Base-by-base conservation (phyloP, 2,329 filamentous ascomycete species). In the Epichloe scottii region DNA sequence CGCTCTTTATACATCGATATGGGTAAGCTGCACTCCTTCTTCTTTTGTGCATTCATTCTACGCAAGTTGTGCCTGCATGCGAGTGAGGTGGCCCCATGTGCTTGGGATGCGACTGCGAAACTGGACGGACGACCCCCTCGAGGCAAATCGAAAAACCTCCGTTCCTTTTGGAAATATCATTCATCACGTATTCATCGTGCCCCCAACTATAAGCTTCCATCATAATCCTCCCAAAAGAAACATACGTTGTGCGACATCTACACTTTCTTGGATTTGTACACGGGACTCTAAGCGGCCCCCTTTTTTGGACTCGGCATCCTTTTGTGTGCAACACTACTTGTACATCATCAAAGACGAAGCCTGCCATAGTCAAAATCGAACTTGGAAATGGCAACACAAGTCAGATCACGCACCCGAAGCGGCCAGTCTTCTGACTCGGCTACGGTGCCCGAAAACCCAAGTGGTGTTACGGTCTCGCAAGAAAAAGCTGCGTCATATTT, bases 371-470 rank as follows among this genome's bases (percentile, higher is more conserved):
- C 48, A 26, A 62, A 52, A 59, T 72, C 72, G 70, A 57, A 66
- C 17, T 60, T 71, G 58, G 69, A 72, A 54, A 61, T 73, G 60
- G 66, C 69, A 40, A 62, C 69, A 30, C 68, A 75, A 51, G 66
- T 65, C 56, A 74, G 68, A 57, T 60, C 66, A 53, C 73, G 74
- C 52, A 68, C 71, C 51, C 70, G 69, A 57, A 78, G 74, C 59
- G 64, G 76, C 40, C 74, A 78, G 55, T 23, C 37, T 30, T 30
- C 34, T 47, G 51, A 48, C n/a, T 6, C 44, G 39, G 39, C 33
- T n/a, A 34, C 19, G 19, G 30, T 57, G 38, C 54, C 56, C 30
- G 65, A 63, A 53, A 66, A 71, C 54, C 67, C 69, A 42, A 64
- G 60, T 58, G 67, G 62, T 56, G 56, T 62, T 26, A 56, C 62